Percentiles rank a stretch among this genome's conserved stretches.
Evolutionary conservation across 768 basidiomycete species (phyloP).

Genomic region (Dioszegia aurantiaca): DNA sequence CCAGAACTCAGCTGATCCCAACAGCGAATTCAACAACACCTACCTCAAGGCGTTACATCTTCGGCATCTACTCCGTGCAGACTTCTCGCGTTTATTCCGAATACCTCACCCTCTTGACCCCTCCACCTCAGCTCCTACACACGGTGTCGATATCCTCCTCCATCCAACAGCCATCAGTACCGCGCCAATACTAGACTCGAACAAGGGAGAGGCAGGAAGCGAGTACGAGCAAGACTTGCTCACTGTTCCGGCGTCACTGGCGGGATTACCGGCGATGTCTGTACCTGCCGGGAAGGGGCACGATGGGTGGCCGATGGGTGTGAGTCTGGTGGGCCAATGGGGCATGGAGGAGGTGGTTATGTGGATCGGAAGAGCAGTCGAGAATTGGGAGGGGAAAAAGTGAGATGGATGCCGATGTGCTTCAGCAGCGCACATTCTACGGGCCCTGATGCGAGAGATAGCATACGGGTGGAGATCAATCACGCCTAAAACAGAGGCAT

Average conservation of each 20-base stretch:
- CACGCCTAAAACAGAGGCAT: too few species aligned
- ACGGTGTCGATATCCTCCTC: conserved; percentile 71
- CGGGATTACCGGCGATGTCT: conserved; percentile 77
- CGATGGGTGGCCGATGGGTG: conserved; percentile 76
- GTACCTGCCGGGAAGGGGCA: conserved; percentile 61
- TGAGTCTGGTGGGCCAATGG: conserved; percentile 85
- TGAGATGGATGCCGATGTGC: too few species aligned
- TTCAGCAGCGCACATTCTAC: too few species aligned
- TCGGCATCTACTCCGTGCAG: conserved; percentile 66
- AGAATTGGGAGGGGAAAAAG: conserved; percentile 16
- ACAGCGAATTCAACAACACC: conserved; percentile 94
- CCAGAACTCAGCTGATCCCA: not conserved
- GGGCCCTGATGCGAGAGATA: too few species aligned
- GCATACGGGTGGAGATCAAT: too few species aligned
- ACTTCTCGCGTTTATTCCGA: conserved; percentile 71
- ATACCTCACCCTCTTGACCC: conserved; percentile 57
- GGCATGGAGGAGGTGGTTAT: conserved; percentile 56
- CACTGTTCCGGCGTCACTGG: conserved; percentile 86
- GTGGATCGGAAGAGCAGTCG: conserved; percentile 26
- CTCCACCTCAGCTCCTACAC: not conserved
- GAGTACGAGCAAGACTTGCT: conserved; percentile 87
- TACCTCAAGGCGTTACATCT: conserved; percentile 88
- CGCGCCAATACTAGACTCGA: conserved; percentile 62
- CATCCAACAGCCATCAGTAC: conserved; percentile 85
- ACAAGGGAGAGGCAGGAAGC: conserved; percentile 49